phyloP scores from a whole-genome alignment of 2,329 filamentous ascomycete genomes.

The Gliomastix tumulicola region DNA sequence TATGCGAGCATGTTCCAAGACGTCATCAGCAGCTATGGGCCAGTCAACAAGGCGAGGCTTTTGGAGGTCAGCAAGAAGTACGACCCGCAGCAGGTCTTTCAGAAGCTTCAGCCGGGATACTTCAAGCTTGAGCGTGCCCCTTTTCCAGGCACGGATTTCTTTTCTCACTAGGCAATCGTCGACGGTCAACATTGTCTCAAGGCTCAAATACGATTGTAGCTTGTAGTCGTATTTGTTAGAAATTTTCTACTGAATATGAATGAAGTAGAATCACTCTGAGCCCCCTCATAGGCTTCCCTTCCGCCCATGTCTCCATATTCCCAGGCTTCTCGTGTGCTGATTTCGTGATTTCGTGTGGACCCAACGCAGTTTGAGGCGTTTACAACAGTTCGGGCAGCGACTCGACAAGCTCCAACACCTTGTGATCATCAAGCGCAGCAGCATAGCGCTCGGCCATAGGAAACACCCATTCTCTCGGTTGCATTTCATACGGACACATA shows the following conservation, averaged over 20 bases:
- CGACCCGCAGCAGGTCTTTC: slow-evolving; percentile 23
- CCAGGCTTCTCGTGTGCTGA: too few species aligned
- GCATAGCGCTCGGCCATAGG: slow-evolving; percentile 2
- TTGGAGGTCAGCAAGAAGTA: slow-evolving; percentile 18
- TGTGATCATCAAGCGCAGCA: slow-evolving; percentile 3
- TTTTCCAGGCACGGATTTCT: neutral
- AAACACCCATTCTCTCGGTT: slow-evolving; percentile 2
- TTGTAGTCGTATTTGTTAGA: too few species aligned
- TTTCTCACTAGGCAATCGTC: too few species aligned
- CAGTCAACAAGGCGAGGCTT: slow-evolving; percentile 23
- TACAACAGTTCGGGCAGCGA: too few species aligned
- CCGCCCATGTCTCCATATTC: too few species aligned
- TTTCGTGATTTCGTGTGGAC: too few species aligned
- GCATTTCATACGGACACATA: slow-evolving; percentile 10
- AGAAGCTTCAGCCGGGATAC: slow-evolving; percentile 19
- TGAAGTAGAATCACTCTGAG: too few species aligned
- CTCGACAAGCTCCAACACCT: slow-evolving; percentile 3
- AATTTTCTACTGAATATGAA: too few species aligned
- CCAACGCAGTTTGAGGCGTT: too few species aligned
- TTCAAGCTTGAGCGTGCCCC: slow-evolving; percentile 14
- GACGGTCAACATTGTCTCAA: too few species aligned
- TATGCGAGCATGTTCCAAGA: slow-evolving; percentile 31
- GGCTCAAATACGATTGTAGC: too few species aligned
- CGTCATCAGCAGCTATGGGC: slow-evolving; percentile 28
- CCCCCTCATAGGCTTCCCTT: too few species aligned